Evolutionary conservation across 495 filamentous ascomycete genomes (phyloP), one percentile per base, ranked within the genome.

Genomic region (Penicillium verhagenii): DNA sequence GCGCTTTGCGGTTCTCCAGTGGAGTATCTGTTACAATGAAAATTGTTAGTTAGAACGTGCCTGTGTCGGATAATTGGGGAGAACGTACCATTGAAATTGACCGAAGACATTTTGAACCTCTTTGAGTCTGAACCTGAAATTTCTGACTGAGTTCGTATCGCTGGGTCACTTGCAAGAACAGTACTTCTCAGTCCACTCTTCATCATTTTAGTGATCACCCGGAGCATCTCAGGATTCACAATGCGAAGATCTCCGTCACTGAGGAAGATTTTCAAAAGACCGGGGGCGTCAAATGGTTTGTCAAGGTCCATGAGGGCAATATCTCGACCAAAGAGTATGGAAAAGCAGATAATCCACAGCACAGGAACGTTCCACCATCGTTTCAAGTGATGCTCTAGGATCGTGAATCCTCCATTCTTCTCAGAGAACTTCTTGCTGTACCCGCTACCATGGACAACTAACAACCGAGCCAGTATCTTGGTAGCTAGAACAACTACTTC

Each of bases 341-440:
- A 83, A 72, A 98, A 93, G 64, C 90, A 91, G 31, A 94, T 86
- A 6, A 87, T 85, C 95, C 95, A 98, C 25, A 97, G 67, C 7
- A 83, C 79, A 8, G 90, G 82, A 13, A 94, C 77, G 65, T 87
- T 86, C 94, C 94, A 97, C 88, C 91, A 96, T 67, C 85, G 77
- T 63, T 85, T 91, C 10, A 98, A 77, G 38, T 87, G 82, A 61
- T 89, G 77, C 37, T 85, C 86, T 83, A 97, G 85, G 47, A 96
- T 86, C 35, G 79, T 74, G 71, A 96, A 96, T 2, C 94, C 94
- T 5, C 91, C 91, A 29, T 84, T 89, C 63, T 92, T 95, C 10
- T 85, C 84, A 1, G 84, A 76, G 57, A 98, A 96, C 58, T 96
- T 94, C 47, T 83, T 83, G 40, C 87, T 87, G 69, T 96, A 97